A percentile compares a stretch with the other conserved stretches of the same genome.
Evolutionary conservation across 2,329 filamentous ascomycete species (phyloP).

Genomic region (Cryphonectria japonica): DNA sequence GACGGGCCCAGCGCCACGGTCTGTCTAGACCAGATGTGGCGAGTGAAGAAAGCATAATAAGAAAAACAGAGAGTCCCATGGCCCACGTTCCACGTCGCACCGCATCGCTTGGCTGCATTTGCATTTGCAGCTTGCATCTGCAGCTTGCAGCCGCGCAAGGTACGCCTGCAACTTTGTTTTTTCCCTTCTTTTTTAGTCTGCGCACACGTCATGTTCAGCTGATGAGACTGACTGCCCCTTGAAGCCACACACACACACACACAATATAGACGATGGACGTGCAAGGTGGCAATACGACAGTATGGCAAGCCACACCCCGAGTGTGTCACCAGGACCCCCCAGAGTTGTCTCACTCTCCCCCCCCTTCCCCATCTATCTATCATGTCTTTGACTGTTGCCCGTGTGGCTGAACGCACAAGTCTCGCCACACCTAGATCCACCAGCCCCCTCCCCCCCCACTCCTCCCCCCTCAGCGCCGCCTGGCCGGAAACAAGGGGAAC

Average conservation of each 20-base stretch:
- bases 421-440: constrained; percentile 20
- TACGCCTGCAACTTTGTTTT: not conserved
- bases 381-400: not conserved
- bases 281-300: not conserved
- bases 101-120: no score
- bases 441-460: no score
- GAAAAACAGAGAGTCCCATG: not conserved
- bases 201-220: not conserved
- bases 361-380: not conserved
- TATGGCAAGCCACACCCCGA: not conserved
- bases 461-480: no score
- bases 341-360: no score
- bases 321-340: not conserved
- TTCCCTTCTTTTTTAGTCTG: no score
- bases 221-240: not conserved
- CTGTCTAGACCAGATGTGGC: constrained; percentile 27
- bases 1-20: constrained; percentile 18
- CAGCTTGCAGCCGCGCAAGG: not conserved
- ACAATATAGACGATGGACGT: not conserved
- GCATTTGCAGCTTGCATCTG: not conserved
- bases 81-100: no score
- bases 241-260: not conserved
- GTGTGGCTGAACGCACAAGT: constrained; percentile 16
- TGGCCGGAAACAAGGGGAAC: not conserved
- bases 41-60: constrained; percentile 1